phyloP scores from a whole-genome alignment of 2,329 filamentous ascomycete genomes.

The Colletotrichum siamense region DNA sequence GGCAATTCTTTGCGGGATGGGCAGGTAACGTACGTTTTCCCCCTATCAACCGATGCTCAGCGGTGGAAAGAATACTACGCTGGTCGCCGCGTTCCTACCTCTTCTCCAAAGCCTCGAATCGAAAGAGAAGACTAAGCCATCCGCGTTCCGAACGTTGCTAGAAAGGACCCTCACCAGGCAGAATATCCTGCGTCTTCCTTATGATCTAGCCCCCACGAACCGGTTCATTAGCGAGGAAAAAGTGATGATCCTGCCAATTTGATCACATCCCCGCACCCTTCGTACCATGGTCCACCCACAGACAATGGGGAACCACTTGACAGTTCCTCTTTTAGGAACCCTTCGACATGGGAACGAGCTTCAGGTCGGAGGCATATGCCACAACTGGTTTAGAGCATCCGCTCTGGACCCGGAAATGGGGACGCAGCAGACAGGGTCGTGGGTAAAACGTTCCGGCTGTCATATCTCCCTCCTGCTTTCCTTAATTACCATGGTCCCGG shows the following conservation, averaged over 20 bases:
- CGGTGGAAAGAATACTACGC: not conserved
- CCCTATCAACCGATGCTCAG: not conserved
- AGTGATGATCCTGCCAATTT: not conserved
- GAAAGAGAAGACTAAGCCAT: not conserved
- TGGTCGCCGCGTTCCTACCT: not conserved
- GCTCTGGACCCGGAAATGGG: not conserved
- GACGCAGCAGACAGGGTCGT: not conserved
- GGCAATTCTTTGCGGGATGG: not conserved
- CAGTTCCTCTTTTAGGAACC: not conserved
- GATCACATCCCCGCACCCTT: not conserved
- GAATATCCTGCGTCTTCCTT: not conserved
- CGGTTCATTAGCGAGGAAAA: not conserved
- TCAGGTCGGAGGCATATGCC: not conserved
- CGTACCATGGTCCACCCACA: not conserved
- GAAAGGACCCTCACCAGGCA: not conserved
- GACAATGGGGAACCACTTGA: not conserved
- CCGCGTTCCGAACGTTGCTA: not conserved
- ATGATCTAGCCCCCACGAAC: not conserved
- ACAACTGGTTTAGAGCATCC: not conserved
- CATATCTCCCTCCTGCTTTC: not conserved
- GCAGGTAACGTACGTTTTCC: not conserved
- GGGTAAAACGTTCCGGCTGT: not conserved
- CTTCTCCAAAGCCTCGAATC: not conserved
- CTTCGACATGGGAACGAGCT: not conserved
- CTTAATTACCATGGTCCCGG: slow-evolving; percentile 9